A percentile compares a stretch with the other conserved stretches of the same genome.
These are phyloP conservation scores for Penicillium turbatum DNA, from an alignment of 495 filamentous ascomycete species.

Conservation along the genomic window DNA sequence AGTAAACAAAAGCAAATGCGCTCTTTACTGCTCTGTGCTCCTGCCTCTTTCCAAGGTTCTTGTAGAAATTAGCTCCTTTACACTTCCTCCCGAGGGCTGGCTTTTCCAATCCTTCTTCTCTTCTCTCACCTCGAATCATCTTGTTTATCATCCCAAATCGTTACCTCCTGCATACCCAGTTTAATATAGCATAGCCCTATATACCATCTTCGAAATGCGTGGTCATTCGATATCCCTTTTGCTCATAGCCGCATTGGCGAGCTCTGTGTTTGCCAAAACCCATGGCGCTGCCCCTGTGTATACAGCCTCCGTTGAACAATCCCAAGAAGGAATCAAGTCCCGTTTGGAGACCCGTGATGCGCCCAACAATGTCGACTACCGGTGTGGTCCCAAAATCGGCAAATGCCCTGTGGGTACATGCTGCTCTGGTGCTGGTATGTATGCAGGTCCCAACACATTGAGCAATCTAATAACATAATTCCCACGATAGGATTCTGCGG, in stretches of 20 bases:
- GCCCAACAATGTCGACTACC: slow-evolving; percentile 18
- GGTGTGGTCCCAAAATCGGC: slow-evolving; percentile 42
- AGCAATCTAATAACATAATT: slow-evolving; percentile 9
- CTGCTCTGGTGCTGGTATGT: slow-evolving; percentile 60
- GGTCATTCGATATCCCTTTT: slow-evolving; percentile 10
- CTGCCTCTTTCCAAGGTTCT: not conserved
- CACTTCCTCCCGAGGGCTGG: not conserved
- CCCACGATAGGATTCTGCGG: slow-evolving; percentile 53
- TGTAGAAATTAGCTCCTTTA: not conserved
- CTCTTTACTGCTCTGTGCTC: slow-evolving; percentile 10
- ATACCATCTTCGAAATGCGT: slow-evolving; percentile 27
- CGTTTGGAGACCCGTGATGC: slow-evolving; percentile 10
- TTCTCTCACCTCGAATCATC: not conserved
- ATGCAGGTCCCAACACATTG: not conserved
- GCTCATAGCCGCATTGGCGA: slow-evolving; percentile 11
- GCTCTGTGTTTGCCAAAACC: slow-evolving; percentile 7
- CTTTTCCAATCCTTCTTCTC: slow-evolving; percentile 3
- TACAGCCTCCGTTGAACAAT: slow-evolving; percentile 1
- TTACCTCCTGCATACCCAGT: slow-evolving; percentile 13
- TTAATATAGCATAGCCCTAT: slow-evolving; percentile 25
- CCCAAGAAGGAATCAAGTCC: not conserved
- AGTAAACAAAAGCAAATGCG: not conserved
- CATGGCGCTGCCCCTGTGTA: not conserved
- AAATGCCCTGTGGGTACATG: slow-evolving; percentile 55
- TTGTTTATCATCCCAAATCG: slow-evolving; percentile 1